Base-by-base conservation (phyloP, 2,329 filamentous ascomycete genomes). In the Plenodomus biglobosus region DNA sequence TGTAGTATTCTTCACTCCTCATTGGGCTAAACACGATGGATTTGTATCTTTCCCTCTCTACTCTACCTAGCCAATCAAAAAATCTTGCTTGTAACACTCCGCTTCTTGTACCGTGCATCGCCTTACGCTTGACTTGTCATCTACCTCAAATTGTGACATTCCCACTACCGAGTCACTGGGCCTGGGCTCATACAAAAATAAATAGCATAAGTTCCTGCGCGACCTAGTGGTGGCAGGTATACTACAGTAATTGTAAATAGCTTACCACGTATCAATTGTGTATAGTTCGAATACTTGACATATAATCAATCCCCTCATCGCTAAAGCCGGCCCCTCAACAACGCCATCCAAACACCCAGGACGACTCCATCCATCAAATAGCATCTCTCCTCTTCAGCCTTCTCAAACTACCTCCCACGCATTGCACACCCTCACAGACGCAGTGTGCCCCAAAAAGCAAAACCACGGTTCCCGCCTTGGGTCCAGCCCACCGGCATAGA, bases 381-480 rank as follows among this genome's bases (percentile, higher is more conserved):
- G 15, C 6, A 32, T 32, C 8, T 32, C 35, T 4, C 13, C 16
- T 18, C 16, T 15, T 46, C 42, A 52, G 40, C 52, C 48, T n/a
- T 34, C 37, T 41, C 18, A 3, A 30, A 32, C 7, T n/a, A n/a
- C 17, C 17, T 32, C 17, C 8, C 32, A 48, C 39, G 19, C 32
- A 41, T n/a, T n/a, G n/a, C n/a, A n/a, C n/a, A n/a, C n/a, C 8
- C 38, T 21, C 13, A 8, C 10, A 19, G 15, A 40, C 16, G 21
- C 43, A 40, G 15, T 13, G 20, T 22, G 40, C 42, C 10, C 17
- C 30, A 50, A 67, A 61, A 65, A 60, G 52, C 56, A 53, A 59
- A 52, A 30, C 27, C 15, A 44, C 48, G 61, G 61, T 38, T 48
- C 44, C 61, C 59, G 62, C 58, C 64, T 64, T n/a, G n/a, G 55